Evolutionary conservation across 78 protist genomes (phyloP), one percentile per base, ranked within the genome.

Genomic region (Speleostelium caveatum): DNA sequence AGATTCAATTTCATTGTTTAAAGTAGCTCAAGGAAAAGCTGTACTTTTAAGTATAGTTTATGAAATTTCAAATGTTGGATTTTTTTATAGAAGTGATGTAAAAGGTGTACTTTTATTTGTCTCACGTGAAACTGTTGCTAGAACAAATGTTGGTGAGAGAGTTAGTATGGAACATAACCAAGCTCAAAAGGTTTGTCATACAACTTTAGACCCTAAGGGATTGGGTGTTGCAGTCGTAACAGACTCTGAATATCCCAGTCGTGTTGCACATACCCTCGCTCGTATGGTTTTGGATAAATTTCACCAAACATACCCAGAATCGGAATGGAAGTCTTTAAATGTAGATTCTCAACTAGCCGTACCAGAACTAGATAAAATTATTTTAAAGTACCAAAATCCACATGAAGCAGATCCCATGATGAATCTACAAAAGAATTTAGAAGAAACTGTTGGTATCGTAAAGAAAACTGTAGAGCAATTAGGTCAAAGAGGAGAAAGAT

Each of bases 321-420:
- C 38, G 2, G 53, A 36, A 36, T 86, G 86, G 87, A 72, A 65
- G 41, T 10, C 51, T 24, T 17, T 56, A 10, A 60, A 39, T 21
- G 35, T 56, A 21, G 87, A 86, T 49, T 36, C 45, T 24, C 80
- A 75, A 24, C 26, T 86, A 0, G 26, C 1, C 16, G 39, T 67
- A 58, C 86, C 93, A 32, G 62, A 24, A 67, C 45, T 86, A 24
- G 86, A 72, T 24, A 72, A 73, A 33, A 16, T 58, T 14, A 39
- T 75, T 17, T 24, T 68, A 26, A 86, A 59, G 39, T 86, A 75
- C 61, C 93, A 86, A 73, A 67, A 86, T 24, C 93, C 93, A 33
- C 79, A 74, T 41, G 66, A 74, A n/a, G 93, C 93, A 1, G 93
- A 86, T 58, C 86, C 86, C 41, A 86, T 86, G 87, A 24, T 75